Evolutionary conservation across 306 rosid species (phyloP).

Genomic region (Abrus pulchellus): DNA sequence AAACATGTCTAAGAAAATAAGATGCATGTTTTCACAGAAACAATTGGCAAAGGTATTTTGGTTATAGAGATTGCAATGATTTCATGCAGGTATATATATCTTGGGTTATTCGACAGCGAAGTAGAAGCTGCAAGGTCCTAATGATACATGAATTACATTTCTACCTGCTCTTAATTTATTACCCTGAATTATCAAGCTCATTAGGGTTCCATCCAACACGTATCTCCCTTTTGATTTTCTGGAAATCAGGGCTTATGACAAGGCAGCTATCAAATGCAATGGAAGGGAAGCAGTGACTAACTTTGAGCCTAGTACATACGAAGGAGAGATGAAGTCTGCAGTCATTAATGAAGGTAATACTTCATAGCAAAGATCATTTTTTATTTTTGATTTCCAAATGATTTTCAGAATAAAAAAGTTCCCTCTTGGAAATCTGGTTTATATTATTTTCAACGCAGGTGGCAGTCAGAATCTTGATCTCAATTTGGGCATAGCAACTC

Average conservation of each 20-base stretch:
- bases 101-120: constrained; percentile 99
- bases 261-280: constrained; percentile 92
- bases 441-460: constrained; percentile 55
- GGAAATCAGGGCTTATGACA: constrained; percentile 98
- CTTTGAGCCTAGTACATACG: constrained; percentile 90
- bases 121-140: constrained; percentile 99
- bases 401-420: background rate
- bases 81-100: constrained; percentile 99
- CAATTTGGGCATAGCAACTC: constrained; percentile 82
- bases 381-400: constrained; percentile 1
- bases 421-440: constrained; percentile 29
- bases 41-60: constrained; percentile 78
- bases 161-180: constrained; percentile 77
- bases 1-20: constrained; percentile 54
- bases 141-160: constrained; percentile 83
- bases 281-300: constrained; percentile 99
- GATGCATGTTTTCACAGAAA: constrained; percentile 70
- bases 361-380: background rate
- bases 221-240: constrained; percentile 79
- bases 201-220: constrained; percentile 73
- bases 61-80: constrained; percentile 89
- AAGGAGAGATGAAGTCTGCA: constrained; percentile 67
- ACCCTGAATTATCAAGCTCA: constrained; percentile 74
- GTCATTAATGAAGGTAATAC: constrained; percentile 67
- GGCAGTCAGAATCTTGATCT: constrained; percentile 81